Base-by-base conservation (phyloP, 805 yeast genomes). In the Candida taoyuanica region DNA sequence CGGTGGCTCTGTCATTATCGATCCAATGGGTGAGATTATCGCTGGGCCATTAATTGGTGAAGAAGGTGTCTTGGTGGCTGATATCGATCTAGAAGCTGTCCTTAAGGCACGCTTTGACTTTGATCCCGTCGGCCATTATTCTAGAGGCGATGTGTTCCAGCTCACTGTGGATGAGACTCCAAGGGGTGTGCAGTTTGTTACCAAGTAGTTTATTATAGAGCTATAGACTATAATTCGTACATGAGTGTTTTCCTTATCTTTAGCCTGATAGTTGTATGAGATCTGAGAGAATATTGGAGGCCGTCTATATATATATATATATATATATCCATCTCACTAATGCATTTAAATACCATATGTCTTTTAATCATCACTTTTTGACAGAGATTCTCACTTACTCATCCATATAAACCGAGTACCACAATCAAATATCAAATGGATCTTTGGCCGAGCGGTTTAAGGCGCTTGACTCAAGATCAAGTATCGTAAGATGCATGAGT, bases 91-190 rank as follows among this genome's bases (percentile, higher is more conserved):
- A n/a, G 63, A 58, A 29, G 56, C 55, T 29, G 56, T 67, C 16
- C 43, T 59, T 13, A 64, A 60, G 46, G 68, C 72, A 3, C 53
- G 70, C 33, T 68, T 55, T 39, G 73, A 68, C 39, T 53, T 67
- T 21, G 74, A 68, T 43, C 63, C 63, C 0, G 55, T 50, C 13
- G 74, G 74, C 8, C 74, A 69, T 43, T 69, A 69, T 45, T 44
- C 68, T 7, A 61, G 70, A 50, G 63, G 64, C 15, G 74, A 69
- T 39, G 64, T 69, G 15, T 68, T 68, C 59, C 58, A 60, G 33
- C 44, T 69, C 32, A 60, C 59, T 2, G 73, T 68, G 11, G 61
- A 68, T 40, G 73, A 67, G 47, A 50, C 55, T 29, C 43, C 57
- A 12, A 50, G 51, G 25, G 53, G 40, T 14, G 49, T 51, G 14